These are phyloP conservation scores for Candida pseudoglaebosa DNA, from an alignment of 805 yeast species.

Conservation along the genomic window DNA sequence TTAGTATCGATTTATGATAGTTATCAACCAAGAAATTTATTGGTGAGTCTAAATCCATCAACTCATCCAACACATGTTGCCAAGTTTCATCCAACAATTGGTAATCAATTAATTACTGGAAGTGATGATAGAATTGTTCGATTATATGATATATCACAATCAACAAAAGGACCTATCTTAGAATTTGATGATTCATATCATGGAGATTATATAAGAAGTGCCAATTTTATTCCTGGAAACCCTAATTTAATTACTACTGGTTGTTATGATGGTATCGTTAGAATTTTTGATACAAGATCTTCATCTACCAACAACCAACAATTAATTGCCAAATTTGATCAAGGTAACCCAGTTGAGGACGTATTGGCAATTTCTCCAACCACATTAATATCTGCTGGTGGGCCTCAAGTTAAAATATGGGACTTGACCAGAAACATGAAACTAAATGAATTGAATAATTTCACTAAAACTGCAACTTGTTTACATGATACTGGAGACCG, in stretches of 20 bases:
- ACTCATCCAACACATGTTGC: constrained; percentile 90
- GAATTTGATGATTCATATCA: constrained; percentile 63
- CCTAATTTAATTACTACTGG: constrained; percentile 86
- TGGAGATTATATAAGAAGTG: constrained; percentile 84
- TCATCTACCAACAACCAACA: constrained; percentile 23
- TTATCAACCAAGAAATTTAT: constrained; percentile 67
- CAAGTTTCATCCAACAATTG: constrained; percentile 76
- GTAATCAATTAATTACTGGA: constrained; percentile 77
- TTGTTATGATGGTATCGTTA: constrained; percentile 83
- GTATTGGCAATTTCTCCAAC: constrained; percentile 71
- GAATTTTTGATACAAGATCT: constrained; percentile 80
- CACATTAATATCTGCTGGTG: constrained; percentile 75
- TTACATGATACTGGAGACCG: constrained; percentile 67
- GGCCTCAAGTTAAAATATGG: constrained; percentile 84
- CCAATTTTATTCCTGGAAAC: constrained; percentile 68
- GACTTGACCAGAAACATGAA: constrained; percentile 77
- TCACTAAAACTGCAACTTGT: constrained; percentile 91
- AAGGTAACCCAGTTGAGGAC: constrained; percentile 76
- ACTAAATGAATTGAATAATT: constrained; percentile 72
- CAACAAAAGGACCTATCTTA: constrained; percentile 61
- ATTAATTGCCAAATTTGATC: constrained; percentile 65
- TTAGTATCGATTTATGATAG: constrained; percentile 88
- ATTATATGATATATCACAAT: constrained; percentile 81
- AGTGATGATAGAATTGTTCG: constrained; percentile 88
- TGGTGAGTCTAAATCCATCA: constrained; percentile 79